Percentiles rank a stretch among this genome's conserved stretches.
Conservation (phyloP, 2,329 filamentous ascomycete species). For the Graphilbum ipis-grandicollis region DNA sequence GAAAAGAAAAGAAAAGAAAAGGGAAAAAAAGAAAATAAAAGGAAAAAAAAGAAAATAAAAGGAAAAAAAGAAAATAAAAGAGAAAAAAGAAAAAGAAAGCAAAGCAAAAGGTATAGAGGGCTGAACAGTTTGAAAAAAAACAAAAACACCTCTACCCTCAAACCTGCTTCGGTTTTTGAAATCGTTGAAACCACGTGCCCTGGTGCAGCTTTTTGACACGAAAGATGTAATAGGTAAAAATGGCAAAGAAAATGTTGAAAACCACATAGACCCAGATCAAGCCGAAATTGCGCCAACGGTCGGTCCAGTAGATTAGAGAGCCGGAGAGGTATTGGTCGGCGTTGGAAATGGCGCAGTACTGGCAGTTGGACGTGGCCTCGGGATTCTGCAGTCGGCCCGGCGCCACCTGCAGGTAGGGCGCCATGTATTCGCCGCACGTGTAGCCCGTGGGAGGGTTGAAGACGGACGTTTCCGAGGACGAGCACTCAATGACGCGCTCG, state of each 20-base stretch:
- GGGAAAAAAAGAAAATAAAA: no score
- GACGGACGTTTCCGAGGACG: slow-evolving; percentile 36
- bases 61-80: no score
- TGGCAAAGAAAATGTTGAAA: slow-evolving; percentile 43
- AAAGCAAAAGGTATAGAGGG: no score
- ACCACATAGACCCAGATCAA: slow-evolving; percentile 49
- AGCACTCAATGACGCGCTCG: slow-evolving; percentile 31
- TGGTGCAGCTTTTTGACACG: slow-evolving; percentile 34
- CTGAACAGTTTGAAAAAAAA: no score
- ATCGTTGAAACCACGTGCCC: no score
- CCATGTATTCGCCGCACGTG: slow-evolving; percentile 48
- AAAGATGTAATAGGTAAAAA: slow-evolving; percentile 45
- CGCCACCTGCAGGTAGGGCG: slow-evolving; percentile 29
- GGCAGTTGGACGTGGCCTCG: slow-evolving; percentile 35
- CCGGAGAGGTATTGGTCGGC: slow-evolving; percentile 41
- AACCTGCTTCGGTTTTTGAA: no score
- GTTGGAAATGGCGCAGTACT: slow-evolving; percentile 46
- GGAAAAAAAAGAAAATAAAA: no score
- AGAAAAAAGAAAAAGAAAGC: no score
- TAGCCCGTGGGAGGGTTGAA: slow-evolving; percentile 46
- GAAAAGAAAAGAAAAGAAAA: no score
- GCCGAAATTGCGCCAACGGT: slow-evolving; percentile 54
- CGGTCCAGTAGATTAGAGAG: slow-evolving; percentile 28
- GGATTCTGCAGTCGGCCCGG: slow-evolving; percentile 47
- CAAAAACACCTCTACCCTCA: no score